These are phyloP conservation scores for Chloridella minuta DNA, from an alignment of 352 stramenopile genomes.

Conservation along the genomic window DNA sequence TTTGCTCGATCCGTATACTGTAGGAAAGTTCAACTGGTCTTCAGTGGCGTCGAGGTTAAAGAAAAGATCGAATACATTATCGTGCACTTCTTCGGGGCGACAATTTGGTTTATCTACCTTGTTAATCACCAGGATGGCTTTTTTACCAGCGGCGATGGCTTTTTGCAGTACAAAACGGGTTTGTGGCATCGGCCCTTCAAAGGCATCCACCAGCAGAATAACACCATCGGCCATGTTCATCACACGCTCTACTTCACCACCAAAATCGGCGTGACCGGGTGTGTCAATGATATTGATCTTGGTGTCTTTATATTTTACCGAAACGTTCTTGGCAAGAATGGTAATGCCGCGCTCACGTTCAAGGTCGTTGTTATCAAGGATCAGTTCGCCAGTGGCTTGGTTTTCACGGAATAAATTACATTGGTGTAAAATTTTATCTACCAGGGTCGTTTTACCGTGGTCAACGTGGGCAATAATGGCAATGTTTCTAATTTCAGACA, in stretches of 20 bases:
- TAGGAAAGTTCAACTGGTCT: constrained; percentile 36
- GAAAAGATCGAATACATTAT: constrained; percentile 20
- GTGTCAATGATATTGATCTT: constrained; percentile 70
- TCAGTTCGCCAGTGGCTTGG: constrained; percentile 23
- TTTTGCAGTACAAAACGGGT: constrained; percentile 95
- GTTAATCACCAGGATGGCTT: constrained; percentile 83
- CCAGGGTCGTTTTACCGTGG: constrained; percentile 89
- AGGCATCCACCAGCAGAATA: constrained; percentile 76
- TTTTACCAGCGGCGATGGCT: constrained; percentile 52
- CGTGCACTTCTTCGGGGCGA: constrained; percentile 61
- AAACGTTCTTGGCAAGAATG: constrained; percentile 91
- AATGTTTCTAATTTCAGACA: constrained; percentile 45
- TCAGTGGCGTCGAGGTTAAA: constrained; percentile 37
- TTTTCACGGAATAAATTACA: constrained; percentile 21
- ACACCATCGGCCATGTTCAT: constrained; percentile 82
- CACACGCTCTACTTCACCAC: constrained; percentile 58
- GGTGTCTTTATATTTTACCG: constrained; percentile 34
- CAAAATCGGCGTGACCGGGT: constrained; percentile 89
- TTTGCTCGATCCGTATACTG: too few relatives aligned
- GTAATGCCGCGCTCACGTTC: constrained; percentile 93
- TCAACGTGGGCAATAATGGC: constrained; percentile 74
- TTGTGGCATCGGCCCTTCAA: constrained; percentile 67
- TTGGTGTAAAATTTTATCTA: constrained; percentile 80
- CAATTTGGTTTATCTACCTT: constrained; percentile 74
- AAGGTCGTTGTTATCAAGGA: constrained; percentile 92